Conservation (phyloP, 495 filamentous ascomycete genomes). For the Hypoxylon lenormandii region DNA sequence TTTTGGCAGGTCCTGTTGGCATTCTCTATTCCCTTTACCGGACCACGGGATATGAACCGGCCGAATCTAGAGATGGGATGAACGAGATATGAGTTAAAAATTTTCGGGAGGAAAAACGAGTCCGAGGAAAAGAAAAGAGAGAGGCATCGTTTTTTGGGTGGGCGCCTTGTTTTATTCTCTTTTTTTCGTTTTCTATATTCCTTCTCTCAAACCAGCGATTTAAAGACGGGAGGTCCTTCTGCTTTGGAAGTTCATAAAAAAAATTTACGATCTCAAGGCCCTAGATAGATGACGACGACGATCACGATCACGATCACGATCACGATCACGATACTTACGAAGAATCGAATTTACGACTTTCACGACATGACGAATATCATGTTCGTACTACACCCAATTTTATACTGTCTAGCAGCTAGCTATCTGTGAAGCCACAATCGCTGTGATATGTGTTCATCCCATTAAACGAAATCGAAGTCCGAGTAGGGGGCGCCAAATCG, state of each 20-base stretch:
- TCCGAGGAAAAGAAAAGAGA: constrained; percentile 36
- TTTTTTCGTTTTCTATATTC: constrained; percentile 19
- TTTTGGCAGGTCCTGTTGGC: constrained; percentile 24
- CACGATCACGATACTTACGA: constrained; percentile 43
- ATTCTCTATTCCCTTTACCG: constrained; percentile 39
- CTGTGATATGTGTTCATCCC: constrained; percentile 16
- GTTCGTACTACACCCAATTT: constrained; percentile 24
- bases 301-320: constrained; percentile 43
- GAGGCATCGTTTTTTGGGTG: constrained; percentile 31
- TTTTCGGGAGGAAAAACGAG: constrained; percentile 13
- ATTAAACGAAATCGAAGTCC: background rate
- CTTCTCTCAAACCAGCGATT: constrained; percentile 49
- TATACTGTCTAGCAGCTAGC: constrained; percentile 8
- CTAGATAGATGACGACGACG: constrained; percentile 43
- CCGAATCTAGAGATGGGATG: constrained; percentile 40
- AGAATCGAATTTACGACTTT: constrained; percentile 47
- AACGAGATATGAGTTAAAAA: constrained; percentile 32
- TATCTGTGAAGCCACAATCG: constrained; percentile 11
- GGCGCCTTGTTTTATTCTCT: constrained; percentile 23
- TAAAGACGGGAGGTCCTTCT: constrained; percentile 21
- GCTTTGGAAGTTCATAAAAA: constrained; percentile 33
- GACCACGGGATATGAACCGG: constrained; percentile 40
- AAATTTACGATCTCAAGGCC: constrained; percentile 42
- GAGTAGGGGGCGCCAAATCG: background rate
- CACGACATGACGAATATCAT: constrained; percentile 42